These are phyloP conservation scores for Penicillium nordicum DNA, from an alignment of 2,329 filamentous ascomycete species.

Conservation along the genomic window DNA sequence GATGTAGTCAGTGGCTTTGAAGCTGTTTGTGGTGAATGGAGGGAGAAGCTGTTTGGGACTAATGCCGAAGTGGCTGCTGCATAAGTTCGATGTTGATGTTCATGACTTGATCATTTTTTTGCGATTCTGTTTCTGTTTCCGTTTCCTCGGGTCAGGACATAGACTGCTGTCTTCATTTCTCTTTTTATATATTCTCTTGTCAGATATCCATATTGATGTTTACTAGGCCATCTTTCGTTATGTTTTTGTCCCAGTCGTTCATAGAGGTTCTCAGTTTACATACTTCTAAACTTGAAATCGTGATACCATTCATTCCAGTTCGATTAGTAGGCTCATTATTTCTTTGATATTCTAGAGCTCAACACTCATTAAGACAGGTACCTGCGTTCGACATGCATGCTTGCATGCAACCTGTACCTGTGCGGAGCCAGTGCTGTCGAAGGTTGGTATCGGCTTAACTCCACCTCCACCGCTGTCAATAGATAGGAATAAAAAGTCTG, in stretches of 20 bases:
- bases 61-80: constrained; percentile 33
- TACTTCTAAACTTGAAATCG: neutral
- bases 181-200: neutral
- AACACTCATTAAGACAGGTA: neutral
- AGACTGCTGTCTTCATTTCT: neutral
- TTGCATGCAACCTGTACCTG: neutral
- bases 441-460: neutral
- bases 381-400: neutral
- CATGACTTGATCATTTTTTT: constrained; percentile 1
- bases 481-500: neutral
- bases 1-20: constrained; percentile 93
- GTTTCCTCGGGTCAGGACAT: neutral
- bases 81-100: constrained; percentile 13
- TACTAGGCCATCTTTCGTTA: neutral
- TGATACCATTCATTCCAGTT: neutral
- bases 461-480: too few relatives aligned
- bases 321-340: neutral
- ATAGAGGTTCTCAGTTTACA: neutral
- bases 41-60: constrained; percentile 65
- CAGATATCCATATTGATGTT: constrained; percentile 10
- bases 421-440: neutral
- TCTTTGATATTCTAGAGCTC: neutral
- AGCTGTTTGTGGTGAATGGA: constrained; percentile 80
- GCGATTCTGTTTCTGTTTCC: neutral
- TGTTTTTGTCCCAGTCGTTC: neutral